phyloP scores from a whole-genome alignment of 768 basidiomycete species.

The Tulasnella sp. region DNA sequence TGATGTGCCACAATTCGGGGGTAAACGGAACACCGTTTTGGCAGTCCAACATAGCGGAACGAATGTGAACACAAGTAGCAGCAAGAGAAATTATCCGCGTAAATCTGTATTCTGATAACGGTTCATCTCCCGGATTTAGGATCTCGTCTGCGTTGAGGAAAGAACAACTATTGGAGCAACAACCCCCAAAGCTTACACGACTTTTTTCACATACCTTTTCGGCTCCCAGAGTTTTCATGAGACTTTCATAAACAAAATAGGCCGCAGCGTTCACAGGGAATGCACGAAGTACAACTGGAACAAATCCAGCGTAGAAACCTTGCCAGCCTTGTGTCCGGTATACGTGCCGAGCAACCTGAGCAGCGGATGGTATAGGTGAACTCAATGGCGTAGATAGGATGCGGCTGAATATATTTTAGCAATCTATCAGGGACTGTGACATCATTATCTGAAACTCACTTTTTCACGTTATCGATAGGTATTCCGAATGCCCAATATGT shows the following conservation, averaged over 20 bases:
- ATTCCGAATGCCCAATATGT: slow-evolving; percentile 57
- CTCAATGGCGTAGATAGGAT: slow-evolving; percentile 46
- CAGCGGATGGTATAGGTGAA: slow-evolving; percentile 34
- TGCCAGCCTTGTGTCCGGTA: slow-evolving; percentile 38
- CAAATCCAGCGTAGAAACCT: slow-evolving; percentile 55
- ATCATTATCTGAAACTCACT: slow-evolving; percentile 33
- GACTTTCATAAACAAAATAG: slow-evolving; percentile 64
- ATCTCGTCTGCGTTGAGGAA: too few relatives aligned
- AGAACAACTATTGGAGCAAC: too few relatives aligned
- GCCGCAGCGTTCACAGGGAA: slow-evolving; percentile 73
- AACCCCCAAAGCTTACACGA: too few relatives aligned
- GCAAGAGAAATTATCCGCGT: too few relatives aligned
- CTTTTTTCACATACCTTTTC: slow-evolving; percentile 44
- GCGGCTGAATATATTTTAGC: slow-evolving; percentile 31
- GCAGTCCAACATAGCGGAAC: too few relatives aligned
- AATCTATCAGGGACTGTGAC: slow-evolving; percentile 8
- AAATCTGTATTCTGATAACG: too few relatives aligned
- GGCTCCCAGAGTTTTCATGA: slow-evolving; percentile 50
- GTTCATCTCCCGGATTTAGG: too few relatives aligned
- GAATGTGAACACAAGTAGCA: too few relatives aligned
- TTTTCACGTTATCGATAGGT: slow-evolving; percentile 73
- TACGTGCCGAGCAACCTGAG: slow-evolving; percentile 39
- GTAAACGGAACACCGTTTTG: too few relatives aligned
- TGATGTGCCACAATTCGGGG: too few relatives aligned
- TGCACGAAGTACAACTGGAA: slow-evolving; percentile 54